Base-by-base conservation (phyloP, 345 rosid genomes). In the Populus deltoides region DNA sequence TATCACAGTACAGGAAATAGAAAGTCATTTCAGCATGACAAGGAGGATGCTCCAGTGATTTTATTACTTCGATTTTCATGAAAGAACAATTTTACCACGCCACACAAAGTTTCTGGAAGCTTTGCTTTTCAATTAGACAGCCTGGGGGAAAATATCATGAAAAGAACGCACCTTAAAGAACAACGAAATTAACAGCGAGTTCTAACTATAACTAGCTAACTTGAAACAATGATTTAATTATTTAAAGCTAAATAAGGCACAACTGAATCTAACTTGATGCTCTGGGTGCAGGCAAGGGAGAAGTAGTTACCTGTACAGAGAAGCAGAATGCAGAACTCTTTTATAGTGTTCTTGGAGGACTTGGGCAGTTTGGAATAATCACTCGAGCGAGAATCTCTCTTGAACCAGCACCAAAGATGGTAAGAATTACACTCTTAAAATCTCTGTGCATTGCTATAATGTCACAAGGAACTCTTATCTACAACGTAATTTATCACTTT, bases 361-460 rank as follows among this genome's bases (percentile, higher is more conserved):
- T 97, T 65, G 99, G 99, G 71, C 99, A 97, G 85, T 93, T 92
- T 74, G 99, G 99, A 47, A 84, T 97, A 82, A 92, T 97, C 81
- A 94, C 98, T 31, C 85, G 91, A 66, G 98, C 99, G 12, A 77
- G 88, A 75, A 92, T 96, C 24, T 79, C 93, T 66, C 95, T 96
- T 45, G 91, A 84, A 85, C 90, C 87, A 53, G 95, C 97, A 25
- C 84, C 87, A 22, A 78, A 79, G 70, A 92, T 80, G 97, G 99
- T 96, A 89, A 79, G 22, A 35, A 55, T 11, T 41, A 53, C 51
- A 73, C 24, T 69, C 70, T 43, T 43, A 22, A 66, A 27, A 45
- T 75, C 73, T 66, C 41, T 18, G n/a, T 51, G 59, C n/a, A 36
- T 11, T 33, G 59, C 17, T 36, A 74, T 29, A 39, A 5, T 31